Evolutionary conservation across 805 yeast species (phyloP).

Genomic region (Metschnikowia hibisci): DNA sequence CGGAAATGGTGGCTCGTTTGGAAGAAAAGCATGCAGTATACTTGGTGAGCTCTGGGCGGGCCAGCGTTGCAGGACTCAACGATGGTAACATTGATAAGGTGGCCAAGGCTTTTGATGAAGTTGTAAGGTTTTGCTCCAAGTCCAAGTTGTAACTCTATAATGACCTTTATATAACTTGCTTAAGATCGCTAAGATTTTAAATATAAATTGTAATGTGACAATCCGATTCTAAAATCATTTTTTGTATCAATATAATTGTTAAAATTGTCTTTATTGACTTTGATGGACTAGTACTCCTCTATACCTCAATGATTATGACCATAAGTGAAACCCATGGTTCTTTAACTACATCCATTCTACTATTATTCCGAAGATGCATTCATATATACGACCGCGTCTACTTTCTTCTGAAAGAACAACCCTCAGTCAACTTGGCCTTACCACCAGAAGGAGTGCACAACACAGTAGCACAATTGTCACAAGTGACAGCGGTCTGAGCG

Average conservation of each 20-base stretch:
- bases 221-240: too few species aligned
- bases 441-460: conserved; percentile 42
- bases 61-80: conserved; percentile 91
- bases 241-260: too few species aligned
- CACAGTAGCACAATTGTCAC: conserved; percentile 39
- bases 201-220: too few species aligned
- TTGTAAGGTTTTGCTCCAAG: conserved; percentile 40
- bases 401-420: conserved; percentile 41
- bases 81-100: conserved; percentile 71
- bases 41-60: conserved; percentile 79
- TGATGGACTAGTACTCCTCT: too few species aligned
- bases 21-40: conserved; percentile 80
- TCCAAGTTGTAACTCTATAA: conserved; percentile 12
- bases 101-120: conserved; percentile 79
- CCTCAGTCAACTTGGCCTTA: conserved; percentile 42
- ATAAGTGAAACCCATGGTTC: too few species aligned
- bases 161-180: background rate
- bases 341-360: too few species aligned
- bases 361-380: background rate
- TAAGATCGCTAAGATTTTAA: too few species aligned
- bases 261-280: too few species aligned
- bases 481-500: conserved; percentile 42
- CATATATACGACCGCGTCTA: conserved; percentile 15
- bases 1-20: conserved; percentile 72
- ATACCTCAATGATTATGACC: too few species aligned